phyloP scores from a whole-genome alignment of 768 basidiomycete species.

The Guyanaporus albipodus region DNA sequence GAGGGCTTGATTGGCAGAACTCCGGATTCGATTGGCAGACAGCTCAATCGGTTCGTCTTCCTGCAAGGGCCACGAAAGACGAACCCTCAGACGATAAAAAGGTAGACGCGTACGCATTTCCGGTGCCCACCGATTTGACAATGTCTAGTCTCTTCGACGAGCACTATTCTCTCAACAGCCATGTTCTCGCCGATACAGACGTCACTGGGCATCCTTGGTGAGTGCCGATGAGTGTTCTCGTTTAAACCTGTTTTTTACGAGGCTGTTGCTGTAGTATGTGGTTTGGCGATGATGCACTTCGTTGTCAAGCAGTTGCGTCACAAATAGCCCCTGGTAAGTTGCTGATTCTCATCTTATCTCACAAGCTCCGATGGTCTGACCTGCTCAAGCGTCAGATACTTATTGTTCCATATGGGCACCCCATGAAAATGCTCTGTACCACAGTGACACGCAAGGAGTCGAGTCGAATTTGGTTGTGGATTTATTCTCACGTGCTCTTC shows the following conservation, averaged over 20 bases:
- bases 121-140: too few relatives aligned
- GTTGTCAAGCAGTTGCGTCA: not conserved
- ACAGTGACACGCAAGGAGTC: not conserved
- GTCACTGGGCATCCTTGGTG: not conserved
- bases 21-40: not conserved
- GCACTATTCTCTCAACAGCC: not conserved
- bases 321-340: not conserved
- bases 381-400: constrained; percentile 1
- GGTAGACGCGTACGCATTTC: too few relatives aligned
- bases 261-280: not conserved
- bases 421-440: not conserved
- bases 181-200: not conserved
- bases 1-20: too few relatives aligned
- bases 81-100: too few relatives aligned
- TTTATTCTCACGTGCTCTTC: not conserved
- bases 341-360: not conserved
- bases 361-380: not conserved
- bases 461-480: not conserved
- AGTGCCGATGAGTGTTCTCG: not conserved
- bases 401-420: not conserved
- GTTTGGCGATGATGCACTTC: not conserved
- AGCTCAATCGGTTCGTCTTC: not conserved
- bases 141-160: constrained; percentile 1
- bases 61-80: too few relatives aligned
- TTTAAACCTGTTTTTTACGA: not conserved